Base-by-base conservation (phyloP, 2,329 filamentous ascomycete species). In the Plectosphaerella cucumerina region DNA sequence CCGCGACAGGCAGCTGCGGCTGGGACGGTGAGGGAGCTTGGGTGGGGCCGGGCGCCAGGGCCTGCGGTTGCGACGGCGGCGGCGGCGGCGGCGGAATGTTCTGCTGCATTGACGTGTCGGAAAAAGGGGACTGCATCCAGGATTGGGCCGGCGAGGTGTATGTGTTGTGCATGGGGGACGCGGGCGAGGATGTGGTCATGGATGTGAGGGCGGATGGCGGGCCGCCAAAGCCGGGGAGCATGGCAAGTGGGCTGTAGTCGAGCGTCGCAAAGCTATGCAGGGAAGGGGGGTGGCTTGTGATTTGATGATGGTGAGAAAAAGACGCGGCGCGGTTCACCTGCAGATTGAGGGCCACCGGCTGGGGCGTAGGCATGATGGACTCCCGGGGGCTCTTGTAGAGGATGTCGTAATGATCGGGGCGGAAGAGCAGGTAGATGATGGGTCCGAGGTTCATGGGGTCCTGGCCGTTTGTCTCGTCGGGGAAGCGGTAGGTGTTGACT, bases 321-420 rank as follows among this genome's bases (percentile, higher is more conserved):
- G 68, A 65, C 14, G 69, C 66, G 10, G 75, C 78, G 21, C 78
- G 71, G 59, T 83, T 73, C 44, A 86, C 77, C 56, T 82, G 79
- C 43, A 85, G 52, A 21, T 68, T 59, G 12, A 67, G 55, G 2
- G 67, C 63, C 11, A 61, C 55, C 47, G 62, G 62, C 53, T 51
- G 57, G 43, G 47, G 62, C 53, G 49, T 63, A 53, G 57, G 50
- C 33, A 18, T 39, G 9, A 17, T 21, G 17, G 35, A 23, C 23
- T 22, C 55, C 65, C 57, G 50, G 59, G 47, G 52, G 55, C 44
- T 73, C 64, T 83, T 85, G 74, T 99, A 99, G 33, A 97, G 78
- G 54, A 99, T 85, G 68, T 97, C 94, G 68, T 97, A 99, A 70
- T 97, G 94, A 53, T 90, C 90, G 41, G 74, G 95, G 65, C 73